These are phyloP conservation scores for Cochlearia excelsa DNA, from an alignment of 345 rosid species.

Conservation along the genomic window DNA sequence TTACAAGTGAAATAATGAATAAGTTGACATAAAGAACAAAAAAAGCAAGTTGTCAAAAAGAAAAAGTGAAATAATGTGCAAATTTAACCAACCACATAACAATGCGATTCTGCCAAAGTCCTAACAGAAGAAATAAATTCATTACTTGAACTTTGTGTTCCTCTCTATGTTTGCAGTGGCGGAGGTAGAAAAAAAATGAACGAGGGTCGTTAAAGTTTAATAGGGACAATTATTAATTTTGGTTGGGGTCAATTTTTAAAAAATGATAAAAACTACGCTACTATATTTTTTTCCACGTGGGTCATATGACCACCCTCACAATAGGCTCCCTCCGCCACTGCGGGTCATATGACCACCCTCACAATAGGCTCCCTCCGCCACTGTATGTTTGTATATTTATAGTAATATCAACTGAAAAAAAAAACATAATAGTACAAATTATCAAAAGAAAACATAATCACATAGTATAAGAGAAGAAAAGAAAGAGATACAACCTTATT, in stretches of 20 bases:
- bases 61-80: conserved; percentile 13
- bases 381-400: conserved; percentile 12
- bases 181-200: too few relatives aligned
- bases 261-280: too few relatives aligned
- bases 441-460: too few relatives aligned
- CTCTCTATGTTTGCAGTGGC: conserved; percentile 4
- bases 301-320: too few relatives aligned
- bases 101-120: conserved; percentile 18
- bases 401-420: conserved; percentile 23
- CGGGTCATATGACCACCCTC: too few relatives aligned
- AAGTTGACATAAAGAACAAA: conserved; percentile 6
- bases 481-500: conserved; percentile 18
- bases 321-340: too few relatives aligned
- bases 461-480: not conserved
- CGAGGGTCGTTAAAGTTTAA: too few relatives aligned
- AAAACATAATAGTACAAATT: too few relatives aligned
- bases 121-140: conserved; percentile 17
- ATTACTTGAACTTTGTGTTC: not conserved
- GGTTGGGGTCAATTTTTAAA: too few relatives aligned
- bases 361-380: too few relatives aligned
- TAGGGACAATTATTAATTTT: too few relatives aligned
- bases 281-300: too few relatives aligned
- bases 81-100: conserved; percentile 23
- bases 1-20: conserved; percentile 2
- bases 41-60: not conserved